Conservation (phyloP, 192 early-diverging fungal genomes). For the Coemansia sp. region DNA sequence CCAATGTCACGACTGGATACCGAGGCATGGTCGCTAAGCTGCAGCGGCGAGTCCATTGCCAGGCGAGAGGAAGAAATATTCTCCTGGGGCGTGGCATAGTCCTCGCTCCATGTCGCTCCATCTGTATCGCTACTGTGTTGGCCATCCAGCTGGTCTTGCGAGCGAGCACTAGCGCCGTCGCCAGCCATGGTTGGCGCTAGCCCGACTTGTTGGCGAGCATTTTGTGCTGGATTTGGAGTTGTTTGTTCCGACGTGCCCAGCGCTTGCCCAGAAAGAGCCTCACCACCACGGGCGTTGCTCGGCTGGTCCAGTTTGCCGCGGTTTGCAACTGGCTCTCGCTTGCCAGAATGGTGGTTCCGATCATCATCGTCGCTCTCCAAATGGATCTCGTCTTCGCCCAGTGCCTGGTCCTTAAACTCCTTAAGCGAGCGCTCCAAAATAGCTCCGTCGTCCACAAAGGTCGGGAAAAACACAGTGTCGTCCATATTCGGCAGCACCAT, state of each 20-base stretch:
- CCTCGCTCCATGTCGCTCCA: not conserved
- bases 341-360: not conserved
- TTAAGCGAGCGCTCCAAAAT: constrained; percentile 57
- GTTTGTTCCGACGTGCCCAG: not conserved
- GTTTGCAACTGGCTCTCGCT: not conserved
- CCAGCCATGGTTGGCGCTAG: not conserved
- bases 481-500: constrained; percentile 90
- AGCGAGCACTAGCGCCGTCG: not conserved
- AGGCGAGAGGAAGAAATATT: not conserved
- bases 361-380: not conserved
- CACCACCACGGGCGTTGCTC: not conserved
- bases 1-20: constrained; percentile 18
- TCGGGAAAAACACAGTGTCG: constrained; percentile 74
- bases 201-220: not conserved
- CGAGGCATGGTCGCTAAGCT: constrained; percentile 12
- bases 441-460: constrained; percentile 54
- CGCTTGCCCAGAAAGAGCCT: not conserved
- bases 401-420: constrained; percentile 27
- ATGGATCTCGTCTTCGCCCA: constrained; percentile 13
- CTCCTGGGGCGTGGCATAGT: not conserved
- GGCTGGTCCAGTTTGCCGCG: not conserved
- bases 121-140: not conserved
- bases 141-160: not conserved
- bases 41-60: constrained; percentile 22
- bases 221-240: not conserved